Evolutionary conservation across 768 basidiomycete genomes (phyloP).

Genomic region (Multifurca ochricompacta): DNA sequence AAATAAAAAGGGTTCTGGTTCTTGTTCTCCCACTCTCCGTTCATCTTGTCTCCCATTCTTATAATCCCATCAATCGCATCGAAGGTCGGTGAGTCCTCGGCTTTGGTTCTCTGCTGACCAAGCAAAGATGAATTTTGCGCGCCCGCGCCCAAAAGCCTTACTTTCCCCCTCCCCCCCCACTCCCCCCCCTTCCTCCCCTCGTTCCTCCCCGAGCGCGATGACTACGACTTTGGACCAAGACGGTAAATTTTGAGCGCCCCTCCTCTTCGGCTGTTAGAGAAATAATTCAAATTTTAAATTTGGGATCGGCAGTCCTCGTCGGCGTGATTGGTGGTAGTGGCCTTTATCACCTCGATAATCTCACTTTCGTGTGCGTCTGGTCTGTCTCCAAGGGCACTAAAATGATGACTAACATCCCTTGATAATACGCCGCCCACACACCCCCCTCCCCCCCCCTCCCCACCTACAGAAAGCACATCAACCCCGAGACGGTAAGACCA

Average conservation of each 20-base stretch:
- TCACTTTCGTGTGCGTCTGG: constrained; percentile 69
- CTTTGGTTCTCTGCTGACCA: too few species aligned
- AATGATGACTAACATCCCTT: too few species aligned
- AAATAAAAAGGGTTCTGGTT: too few species aligned
- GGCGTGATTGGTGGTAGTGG: constrained; percentile 92
- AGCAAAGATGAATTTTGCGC: neutral
- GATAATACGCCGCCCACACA: too few species aligned
- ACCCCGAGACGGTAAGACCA: constrained; percentile 67
- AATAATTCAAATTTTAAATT: neutral
- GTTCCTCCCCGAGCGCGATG: neutral
- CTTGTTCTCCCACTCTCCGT: too few species aligned
- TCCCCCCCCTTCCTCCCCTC: neutral
- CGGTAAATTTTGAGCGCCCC: neutral
- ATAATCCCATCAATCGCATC: too few species aligned
- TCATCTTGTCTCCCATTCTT: too few species aligned
- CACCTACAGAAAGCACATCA: constrained; percentile 57
- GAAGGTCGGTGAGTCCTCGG: too few species aligned
- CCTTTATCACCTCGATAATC: constrained; percentile 86
- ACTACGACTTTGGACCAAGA: neutral
- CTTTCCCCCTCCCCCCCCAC: too few species aligned
- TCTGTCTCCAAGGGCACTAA: too few species aligned
- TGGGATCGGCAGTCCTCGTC: constrained; percentile 51
- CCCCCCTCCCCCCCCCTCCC: too few species aligned
- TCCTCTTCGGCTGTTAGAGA: neutral
- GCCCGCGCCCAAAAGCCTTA: too few species aligned